Evolutionary conservation across 2,329 filamentous ascomycete genomes (phyloP).

Genomic region (Gaeumannomyces tritici): DNA sequence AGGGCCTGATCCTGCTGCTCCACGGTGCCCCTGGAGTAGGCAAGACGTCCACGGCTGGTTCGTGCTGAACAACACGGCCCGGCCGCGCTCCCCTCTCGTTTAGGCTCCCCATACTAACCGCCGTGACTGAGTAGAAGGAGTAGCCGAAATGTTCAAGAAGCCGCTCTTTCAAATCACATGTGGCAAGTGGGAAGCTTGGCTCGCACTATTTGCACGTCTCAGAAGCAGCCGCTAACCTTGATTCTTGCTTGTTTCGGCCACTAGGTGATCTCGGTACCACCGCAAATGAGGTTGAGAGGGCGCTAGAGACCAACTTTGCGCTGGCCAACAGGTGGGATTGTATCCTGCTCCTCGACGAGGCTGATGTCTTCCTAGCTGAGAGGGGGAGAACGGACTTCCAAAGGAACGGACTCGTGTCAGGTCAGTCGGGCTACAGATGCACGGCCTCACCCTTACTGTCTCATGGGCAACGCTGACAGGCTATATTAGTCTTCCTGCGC

Average conservation of each 20-base stretch:
- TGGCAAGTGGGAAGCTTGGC: background rate
- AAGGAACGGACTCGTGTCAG: slow-evolving; percentile 21
- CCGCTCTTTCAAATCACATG: slow-evolving; percentile 6
- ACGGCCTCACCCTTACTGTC: background rate
- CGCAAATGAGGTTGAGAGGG: slow-evolving; percentile 16
- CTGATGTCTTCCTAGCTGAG: slow-evolving; percentile 14
- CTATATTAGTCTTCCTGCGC: slow-evolving; percentile 20
- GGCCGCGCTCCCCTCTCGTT: background rate
- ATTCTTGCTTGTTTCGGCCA: background rate
- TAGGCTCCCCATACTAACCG: background rate
- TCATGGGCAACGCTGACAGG: background rate
- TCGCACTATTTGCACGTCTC: background rate
- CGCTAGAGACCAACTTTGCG: slow-evolving; percentile 14
- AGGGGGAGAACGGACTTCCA: slow-evolving; percentile 12
- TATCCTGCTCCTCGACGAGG: slow-evolving; percentile 15
- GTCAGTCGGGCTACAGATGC: background rate
- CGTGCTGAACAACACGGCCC: background rate
- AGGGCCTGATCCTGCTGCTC: slow-evolving; percentile 20
- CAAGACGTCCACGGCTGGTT: slow-evolving; percentile 21
- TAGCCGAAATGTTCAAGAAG: slow-evolving; percentile 13
- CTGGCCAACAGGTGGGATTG: slow-evolving; percentile 14
- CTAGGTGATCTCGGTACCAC: slow-evolving; percentile 21
- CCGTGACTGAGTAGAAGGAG: slow-evolving; percentile 9
- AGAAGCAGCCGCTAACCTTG: background rate
- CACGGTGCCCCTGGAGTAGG: slow-evolving; percentile 22